Conservation (phyloP, 2,329 filamentous ascomycete genomes). For the Pseudopithomyces maydicus region DNA sequence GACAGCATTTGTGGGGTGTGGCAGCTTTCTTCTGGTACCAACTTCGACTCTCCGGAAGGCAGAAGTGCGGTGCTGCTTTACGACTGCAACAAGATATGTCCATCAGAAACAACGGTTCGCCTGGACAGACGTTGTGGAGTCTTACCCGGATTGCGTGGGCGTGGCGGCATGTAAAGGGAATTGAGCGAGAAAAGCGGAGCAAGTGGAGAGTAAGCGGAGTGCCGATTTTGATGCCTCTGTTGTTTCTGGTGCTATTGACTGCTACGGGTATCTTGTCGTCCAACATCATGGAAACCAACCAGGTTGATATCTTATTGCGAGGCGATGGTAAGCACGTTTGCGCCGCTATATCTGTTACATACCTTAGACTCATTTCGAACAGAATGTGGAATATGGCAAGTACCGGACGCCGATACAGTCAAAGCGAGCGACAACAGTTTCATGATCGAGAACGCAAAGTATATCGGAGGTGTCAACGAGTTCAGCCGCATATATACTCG, state of each 20-base stretch:
- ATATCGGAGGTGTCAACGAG: constrained; percentile 5
- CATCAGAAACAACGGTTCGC: constrained; percentile 11
- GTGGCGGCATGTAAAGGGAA: constrained; percentile 6
- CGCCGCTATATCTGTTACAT: background rate
- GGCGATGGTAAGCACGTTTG: background rate
- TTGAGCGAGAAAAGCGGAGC: background rate
- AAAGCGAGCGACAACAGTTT: constrained; percentile 1
- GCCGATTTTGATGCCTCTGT: constrained; percentile 4
- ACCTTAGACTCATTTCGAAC: background rate
- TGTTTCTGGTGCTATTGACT: constrained; percentile 6
- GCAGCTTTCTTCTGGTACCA: constrained; percentile 14
- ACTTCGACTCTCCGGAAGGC: background rate
- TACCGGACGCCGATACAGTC: constrained; percentile 3
- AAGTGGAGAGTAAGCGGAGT: constrained; percentile 5
- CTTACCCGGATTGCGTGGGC: constrained; percentile 12
- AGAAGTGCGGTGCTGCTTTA: constrained; percentile 2
- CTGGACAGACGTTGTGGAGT: constrained; percentile 7
- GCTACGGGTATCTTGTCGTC: constrained; percentile 14
- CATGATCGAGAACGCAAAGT: constrained; percentile 10
- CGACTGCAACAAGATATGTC: constrained; percentile 12
- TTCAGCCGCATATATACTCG: constrained; percentile 12
- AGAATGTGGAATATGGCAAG: constrained; percentile 14
- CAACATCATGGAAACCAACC: constrained; percentile 7
- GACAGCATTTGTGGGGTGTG: constrained; percentile 15
- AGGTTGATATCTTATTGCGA: constrained; percentile 7